Percentiles rank a stretch among this genome's conserved stretches.
Evolutionary conservation across 2,329 filamentous ascomycete species (phyloP).

Genomic region (Polychaeton citri): DNA sequence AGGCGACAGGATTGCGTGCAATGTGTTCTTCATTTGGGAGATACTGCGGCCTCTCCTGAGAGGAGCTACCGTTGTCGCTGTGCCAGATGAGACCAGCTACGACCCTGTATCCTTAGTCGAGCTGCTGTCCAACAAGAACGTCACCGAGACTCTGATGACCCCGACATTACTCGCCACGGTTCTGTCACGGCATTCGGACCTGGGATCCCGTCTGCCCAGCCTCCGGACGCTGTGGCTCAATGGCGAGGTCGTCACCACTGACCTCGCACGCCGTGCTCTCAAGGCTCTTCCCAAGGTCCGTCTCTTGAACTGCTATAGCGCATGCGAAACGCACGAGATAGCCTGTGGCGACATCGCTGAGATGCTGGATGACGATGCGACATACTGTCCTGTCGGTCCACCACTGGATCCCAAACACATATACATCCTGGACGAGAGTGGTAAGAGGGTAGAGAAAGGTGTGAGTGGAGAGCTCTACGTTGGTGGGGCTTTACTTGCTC

Average conservation of each 20-base stretch:
- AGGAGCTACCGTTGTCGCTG: constrained; percentile 61
- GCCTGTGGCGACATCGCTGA: constrained; percentile 62
- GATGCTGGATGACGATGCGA: constrained; percentile 46
- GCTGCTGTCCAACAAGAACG: constrained; percentile 48
- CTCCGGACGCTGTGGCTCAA: constrained; percentile 66
- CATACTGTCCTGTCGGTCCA: constrained; percentile 61
- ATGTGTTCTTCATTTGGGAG: constrained; percentile 81
- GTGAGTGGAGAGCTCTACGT: constrained; percentile 61
- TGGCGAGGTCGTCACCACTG: constrained; percentile 69
- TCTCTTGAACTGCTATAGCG: constrained; percentile 68
- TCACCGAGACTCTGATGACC: constrained; percentile 75
- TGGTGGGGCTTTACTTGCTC: constrained; percentile 58
- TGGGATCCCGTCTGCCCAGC: constrained; percentile 49
- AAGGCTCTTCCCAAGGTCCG: constrained; percentile 55
- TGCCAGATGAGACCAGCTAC: constrained; percentile 65
- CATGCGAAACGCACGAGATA: constrained; percentile 70
- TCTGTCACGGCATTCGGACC: constrained; percentile 53
- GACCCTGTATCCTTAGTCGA: constrained; percentile 63
- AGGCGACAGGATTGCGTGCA: constrained; percentile 71
- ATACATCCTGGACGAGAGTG: constrained; percentile 60
- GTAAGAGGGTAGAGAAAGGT: constrained; percentile 49
- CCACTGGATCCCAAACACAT: constrained; percentile 54
- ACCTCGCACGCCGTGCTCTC: constrained; percentile 56
- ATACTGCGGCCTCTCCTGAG: constrained; percentile 63
- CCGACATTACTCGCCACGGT: constrained; percentile 66